A percentile compares a stretch with the other conserved stretches of the same genome.
Conservation (phyloP, 495 filamentous ascomycete species). For the Neurospora terricola region DNA sequence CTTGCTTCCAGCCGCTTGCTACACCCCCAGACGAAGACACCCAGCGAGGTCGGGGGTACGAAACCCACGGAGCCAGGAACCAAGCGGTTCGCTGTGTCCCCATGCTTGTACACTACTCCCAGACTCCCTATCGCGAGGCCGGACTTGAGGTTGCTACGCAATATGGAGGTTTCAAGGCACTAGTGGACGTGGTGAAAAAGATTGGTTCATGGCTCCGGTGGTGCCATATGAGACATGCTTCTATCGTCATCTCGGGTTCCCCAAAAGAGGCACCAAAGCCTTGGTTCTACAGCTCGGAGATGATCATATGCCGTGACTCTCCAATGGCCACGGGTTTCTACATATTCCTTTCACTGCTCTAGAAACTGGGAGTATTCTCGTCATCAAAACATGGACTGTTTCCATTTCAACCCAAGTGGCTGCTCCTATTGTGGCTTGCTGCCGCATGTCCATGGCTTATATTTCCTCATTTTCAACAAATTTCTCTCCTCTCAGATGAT, state of each 20-base stretch:
- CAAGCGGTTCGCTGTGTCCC: neutral
- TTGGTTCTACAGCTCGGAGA: neutral
- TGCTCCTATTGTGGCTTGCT: neutral
- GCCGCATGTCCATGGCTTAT: neutral
- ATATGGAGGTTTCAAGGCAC: neutral
- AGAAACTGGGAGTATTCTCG: neutral
- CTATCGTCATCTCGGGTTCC: neutral
- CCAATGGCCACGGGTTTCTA: neutral
- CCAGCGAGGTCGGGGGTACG: neutral
- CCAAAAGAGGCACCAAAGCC: neutral
- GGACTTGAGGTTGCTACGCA: neutral
- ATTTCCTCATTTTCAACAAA: neutral
- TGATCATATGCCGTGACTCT: neutral
- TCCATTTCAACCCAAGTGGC: neutral
- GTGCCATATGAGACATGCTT: neutral
- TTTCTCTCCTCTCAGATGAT: slow-evolving; percentile 3
- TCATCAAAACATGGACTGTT: neutral
- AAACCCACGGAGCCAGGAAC: neutral
- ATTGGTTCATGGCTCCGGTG: neutral
- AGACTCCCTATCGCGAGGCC: neutral
- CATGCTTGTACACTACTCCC: neutral
- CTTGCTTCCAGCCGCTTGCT: neutral
- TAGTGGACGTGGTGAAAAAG: neutral
- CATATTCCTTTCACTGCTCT: neutral
- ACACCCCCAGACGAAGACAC: neutral